Conservation (phyloP, 1,139 yeast genomes). For the Protomyces lactucae-debilis region DNA sequence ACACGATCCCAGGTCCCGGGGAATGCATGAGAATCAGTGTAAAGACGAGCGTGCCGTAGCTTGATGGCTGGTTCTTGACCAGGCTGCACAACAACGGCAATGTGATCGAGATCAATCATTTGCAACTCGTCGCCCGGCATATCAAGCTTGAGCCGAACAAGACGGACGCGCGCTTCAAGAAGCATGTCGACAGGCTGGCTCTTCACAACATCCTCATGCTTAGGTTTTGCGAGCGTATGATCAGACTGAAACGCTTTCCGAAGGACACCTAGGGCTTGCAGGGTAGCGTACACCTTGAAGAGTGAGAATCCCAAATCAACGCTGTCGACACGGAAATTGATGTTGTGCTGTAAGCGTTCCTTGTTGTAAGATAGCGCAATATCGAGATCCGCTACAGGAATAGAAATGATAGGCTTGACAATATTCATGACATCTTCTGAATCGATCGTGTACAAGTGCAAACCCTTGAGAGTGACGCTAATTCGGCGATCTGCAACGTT, state of each 20-base stretch:
- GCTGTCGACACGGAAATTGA: neutral
- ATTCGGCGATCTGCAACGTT: neutral
- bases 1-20: constrained; percentile 45
- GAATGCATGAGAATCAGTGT: constrained; percentile 54
- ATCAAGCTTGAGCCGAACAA: constrained; percentile 44
- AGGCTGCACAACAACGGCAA: constrained; percentile 40
- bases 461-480: neutral
- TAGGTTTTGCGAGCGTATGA: neutral
- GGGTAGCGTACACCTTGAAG: constrained; percentile 19
- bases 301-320: constrained; percentile 11
- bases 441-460: constrained; percentile 8
- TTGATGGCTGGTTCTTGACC: constrained; percentile 38
- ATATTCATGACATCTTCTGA: constrained; percentile 1
- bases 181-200: constrained; percentile 38
- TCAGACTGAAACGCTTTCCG: constrained; percentile 6
- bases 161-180: constrained; percentile 4
- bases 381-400: constrained; percentile 4
- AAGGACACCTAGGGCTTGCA: constrained; percentile 24
- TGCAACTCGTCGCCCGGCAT: constrained; percentile 52
- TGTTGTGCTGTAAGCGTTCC: neutral
- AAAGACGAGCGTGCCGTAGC: constrained; percentile 46
- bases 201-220: constrained; percentile 37
- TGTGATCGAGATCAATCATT: constrained; percentile 49
- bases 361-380: neutral
- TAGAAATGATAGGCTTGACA: neutral